phyloP scores from a whole-genome alignment of 202 grass and related monocot species.

The Elaeis oleifera region DNA sequence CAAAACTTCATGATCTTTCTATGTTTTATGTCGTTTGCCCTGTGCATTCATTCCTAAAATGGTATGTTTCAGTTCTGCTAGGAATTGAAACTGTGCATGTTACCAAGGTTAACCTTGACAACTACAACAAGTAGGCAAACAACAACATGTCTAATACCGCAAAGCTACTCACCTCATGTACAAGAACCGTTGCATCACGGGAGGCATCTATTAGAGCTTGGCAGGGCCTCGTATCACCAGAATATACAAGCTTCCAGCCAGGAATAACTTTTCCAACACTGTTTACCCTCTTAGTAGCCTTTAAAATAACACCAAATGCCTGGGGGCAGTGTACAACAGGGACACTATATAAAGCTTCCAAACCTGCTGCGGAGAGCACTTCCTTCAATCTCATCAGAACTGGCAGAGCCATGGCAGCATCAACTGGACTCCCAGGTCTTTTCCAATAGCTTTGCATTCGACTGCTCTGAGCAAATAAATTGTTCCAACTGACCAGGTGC shows the following conservation, averaged over 20 bases:
- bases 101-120: too few relatives aligned
- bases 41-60: too few relatives aligned
- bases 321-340: slow-evolving; percentile 78
- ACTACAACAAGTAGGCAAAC: not conserved
- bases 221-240: slow-evolving; percentile 80
- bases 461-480: slow-evolving; percentile 65
- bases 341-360: slow-evolving; percentile 79
- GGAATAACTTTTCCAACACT: slow-evolving; percentile 41
- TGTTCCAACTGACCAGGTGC: slow-evolving; percentile 14
- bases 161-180: slow-evolving; percentile 65
- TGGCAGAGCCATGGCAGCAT: slow-evolving; percentile 24
- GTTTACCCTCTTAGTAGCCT: slow-evolving; percentile 34
- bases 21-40: too few relatives aligned
- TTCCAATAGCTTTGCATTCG: slow-evolving; percentile 78
- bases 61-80: too few relatives aligned
- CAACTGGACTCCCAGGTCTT: slow-evolving; percentile 54
- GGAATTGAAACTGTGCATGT: too few relatives aligned
- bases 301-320: slow-evolving; percentile 82
- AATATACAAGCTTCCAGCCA: slow-evolving; percentile 96
- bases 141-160: not conserved
- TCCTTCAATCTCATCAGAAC: slow-evolving; percentile 54
- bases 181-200: slow-evolving; percentile 73
- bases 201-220: slow-evolving; percentile 71
- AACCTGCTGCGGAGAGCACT: slow-evolving; percentile 40
- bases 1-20: too few relatives aligned